Evolutionary conservation across 805 yeast genomes (phyloP), one percentile per base, ranked within the genome.

Genomic region (Barnettozyma vustinii): DNA sequence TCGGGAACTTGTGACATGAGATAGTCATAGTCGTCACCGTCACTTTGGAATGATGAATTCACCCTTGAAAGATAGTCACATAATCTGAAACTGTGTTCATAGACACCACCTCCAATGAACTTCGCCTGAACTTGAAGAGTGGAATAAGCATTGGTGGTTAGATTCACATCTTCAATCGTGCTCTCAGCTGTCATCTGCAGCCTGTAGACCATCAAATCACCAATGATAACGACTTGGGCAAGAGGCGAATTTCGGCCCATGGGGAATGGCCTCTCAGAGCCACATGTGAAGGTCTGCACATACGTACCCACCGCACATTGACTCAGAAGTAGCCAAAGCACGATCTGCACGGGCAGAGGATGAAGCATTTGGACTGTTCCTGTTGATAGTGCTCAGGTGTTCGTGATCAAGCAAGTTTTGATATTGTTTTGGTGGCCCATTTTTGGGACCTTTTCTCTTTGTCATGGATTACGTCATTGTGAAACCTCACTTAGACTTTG

Each of bases 111-210:
- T 16, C 77, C 80, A 60, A 69, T 66, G 55, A 72, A 76, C 42
- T 66, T 67, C 9, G 76, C 61, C 35, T 67, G 65, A 12, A 75
- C 73, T 46, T 75, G 78, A 40, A 78, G 58, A 2, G 80, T 75
- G 9, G 82, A 75, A 56, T 61, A 77, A 52, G 63, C 68, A 58
- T 77, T 76, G 1, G 81, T 72, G 3, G 70, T 61, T 2, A 53
- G 10, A 54, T 78, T 70, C 30, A 76, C 75, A 51, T 77, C 82
- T 13, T 64, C 54, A 9, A 77, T 70, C 20, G 54, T 47, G 37
- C 25, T 20, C 12, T 13, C 35, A 8, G 47, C 40, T 18, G 35
- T 25, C 33, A 45, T 37, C 19, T 45, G 42, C 15, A 45, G 16
- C 15, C 43, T 37, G 32, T 45, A 45, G 12, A 45, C n/a, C 19